Conservation (phyloP, 495 filamentous ascomycete species). For the Aspergillus sparsus region DNA sequence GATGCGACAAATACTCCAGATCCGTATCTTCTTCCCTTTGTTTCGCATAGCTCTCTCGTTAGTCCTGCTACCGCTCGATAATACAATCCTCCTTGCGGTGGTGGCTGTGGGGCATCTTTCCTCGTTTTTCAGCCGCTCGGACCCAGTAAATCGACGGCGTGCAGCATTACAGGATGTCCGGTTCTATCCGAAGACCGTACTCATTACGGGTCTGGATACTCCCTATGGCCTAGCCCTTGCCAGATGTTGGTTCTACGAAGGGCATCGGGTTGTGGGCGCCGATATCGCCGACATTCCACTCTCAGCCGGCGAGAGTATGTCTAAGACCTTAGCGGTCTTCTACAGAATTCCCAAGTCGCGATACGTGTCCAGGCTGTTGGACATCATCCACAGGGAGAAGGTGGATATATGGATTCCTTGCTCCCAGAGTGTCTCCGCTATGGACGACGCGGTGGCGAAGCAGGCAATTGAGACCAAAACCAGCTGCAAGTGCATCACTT, state of each 20-base stretch:
- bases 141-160: conserved; percentile 25
- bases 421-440: conserved; percentile 57
- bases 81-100: conserved; percentile 46
- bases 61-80: conserved; percentile 56
- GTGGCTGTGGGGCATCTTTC: conserved; percentile 32
- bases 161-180: conserved; percentile 36
- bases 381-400: conserved; percentile 60
- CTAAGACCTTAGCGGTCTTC: conserved; percentile 49
- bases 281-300: conserved; percentile 60
- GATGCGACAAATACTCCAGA: conserved; percentile 10
- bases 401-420: conserved; percentile 75
- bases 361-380: conserved; percentile 52
- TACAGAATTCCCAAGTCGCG: conserved; percentile 52
- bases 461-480: conserved; percentile 60
- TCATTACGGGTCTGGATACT: conserved; percentile 73
- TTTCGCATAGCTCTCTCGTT: conserved; percentile 39
- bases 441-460: conserved; percentile 66
- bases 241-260: conserved; percentile 63
- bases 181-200: conserved; percentile 59
- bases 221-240: conserved; percentile 66
- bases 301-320: conserved; percentile 45
- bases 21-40: conserved; percentile 30
- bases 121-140: conserved; percentile 18
- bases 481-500: conserved; percentile 61
- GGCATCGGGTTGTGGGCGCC: conserved; percentile 72